Evolutionary conservation across 2,329 filamentous ascomycete genomes (phyloP).

Genomic region (Colletotrichum tamarilloi): DNA sequence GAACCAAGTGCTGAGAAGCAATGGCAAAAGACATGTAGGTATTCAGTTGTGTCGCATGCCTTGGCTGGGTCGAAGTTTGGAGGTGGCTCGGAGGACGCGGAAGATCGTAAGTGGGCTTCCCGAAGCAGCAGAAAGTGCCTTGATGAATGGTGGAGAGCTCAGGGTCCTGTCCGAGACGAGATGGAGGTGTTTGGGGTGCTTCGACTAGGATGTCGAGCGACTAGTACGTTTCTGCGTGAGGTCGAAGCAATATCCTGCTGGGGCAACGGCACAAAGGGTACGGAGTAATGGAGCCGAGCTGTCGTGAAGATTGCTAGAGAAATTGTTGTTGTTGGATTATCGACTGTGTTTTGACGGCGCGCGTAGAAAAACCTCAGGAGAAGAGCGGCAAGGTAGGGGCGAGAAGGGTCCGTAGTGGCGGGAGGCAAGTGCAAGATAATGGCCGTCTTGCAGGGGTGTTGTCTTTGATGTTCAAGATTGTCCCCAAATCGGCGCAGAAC

Average conservation of each 20-base stretch:
- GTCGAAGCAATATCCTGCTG: neutral
- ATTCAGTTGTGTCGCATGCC: neutral
- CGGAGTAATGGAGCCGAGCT: neutral
- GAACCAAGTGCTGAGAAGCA: neutral
- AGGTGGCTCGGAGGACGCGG: constrained; percentile 20
- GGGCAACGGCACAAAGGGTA: neutral
- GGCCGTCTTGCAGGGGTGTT: constrained; percentile 14
- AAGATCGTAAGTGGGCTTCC: constrained; percentile 20
- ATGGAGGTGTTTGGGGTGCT: constrained; percentile 30
- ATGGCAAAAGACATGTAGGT: constrained; percentile 13
- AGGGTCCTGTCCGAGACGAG: constrained; percentile 20
- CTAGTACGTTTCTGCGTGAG: constrained; percentile 10
- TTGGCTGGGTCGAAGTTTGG: constrained; percentile 6
- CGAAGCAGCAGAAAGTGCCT: constrained; percentile 16
- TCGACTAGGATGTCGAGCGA: neutral
- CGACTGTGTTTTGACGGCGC: neutral
- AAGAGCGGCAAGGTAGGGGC: constrained; percentile 5
- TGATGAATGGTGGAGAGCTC: constrained; percentile 25
- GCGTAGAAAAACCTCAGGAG: neutral
- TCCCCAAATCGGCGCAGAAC: constrained; percentile 29
- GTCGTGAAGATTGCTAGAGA: neutral
- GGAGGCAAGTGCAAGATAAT: constrained; percentile 30
- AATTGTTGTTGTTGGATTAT: neutral
- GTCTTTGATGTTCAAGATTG: constrained; percentile 10
- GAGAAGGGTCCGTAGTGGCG: neutral